Evolutionary conservation across 2,329 filamentous ascomycete genomes (phyloP), one percentile per base, ranked within the genome.

Genomic region (Phialophora verrucosa): DNA sequence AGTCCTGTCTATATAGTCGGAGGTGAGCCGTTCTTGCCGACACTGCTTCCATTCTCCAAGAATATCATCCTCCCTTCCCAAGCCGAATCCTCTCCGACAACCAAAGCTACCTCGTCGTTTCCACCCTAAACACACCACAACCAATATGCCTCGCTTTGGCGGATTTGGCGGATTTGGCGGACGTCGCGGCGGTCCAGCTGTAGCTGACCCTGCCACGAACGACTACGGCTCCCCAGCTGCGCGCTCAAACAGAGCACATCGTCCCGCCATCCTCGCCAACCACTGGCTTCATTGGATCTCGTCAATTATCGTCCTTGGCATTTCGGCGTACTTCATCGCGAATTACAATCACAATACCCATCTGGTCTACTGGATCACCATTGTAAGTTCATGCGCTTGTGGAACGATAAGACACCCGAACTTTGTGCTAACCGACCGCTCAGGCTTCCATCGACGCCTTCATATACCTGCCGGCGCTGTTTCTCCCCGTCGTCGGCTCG

Each of bases 251-350:
- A 17, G 5, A 6, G 2, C 56, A 6, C 60, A 56, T 56, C 50
- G 60, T 23, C 50, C 35, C 44, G n/a, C 50, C 51, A 54, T 47
- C 51, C 49, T 62, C n/a, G 29, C 51, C n/a, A 55, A 47, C 25
- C 60, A 62, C 32, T 49, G 44, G 32, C 35, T 62, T 25, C 50
- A 62, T 55, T 62, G 60, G 60, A 56, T 56, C 23, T 62, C 60
- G 31, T 38, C 49, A 10, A 56, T 62, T 20, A 47, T 62, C 14
- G 60, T 55, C 50, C n/a, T 62, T 17, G 23, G 25, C 32, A 56
- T 62, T 23, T 27, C 60, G 14, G 60, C 60, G n/a, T 62, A 62
- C 55, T 62, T 62, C 11, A 56, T 62, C n/a, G 29, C 49, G 8
- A 3, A 27, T 20, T 55, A 38, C 60, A 23, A 44, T 7, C 38